These are phyloP conservation scores for Trichoderma gamsii DNA, from an alignment of 495 filamentous ascomycete species.

Conservation along the genomic window DNA sequence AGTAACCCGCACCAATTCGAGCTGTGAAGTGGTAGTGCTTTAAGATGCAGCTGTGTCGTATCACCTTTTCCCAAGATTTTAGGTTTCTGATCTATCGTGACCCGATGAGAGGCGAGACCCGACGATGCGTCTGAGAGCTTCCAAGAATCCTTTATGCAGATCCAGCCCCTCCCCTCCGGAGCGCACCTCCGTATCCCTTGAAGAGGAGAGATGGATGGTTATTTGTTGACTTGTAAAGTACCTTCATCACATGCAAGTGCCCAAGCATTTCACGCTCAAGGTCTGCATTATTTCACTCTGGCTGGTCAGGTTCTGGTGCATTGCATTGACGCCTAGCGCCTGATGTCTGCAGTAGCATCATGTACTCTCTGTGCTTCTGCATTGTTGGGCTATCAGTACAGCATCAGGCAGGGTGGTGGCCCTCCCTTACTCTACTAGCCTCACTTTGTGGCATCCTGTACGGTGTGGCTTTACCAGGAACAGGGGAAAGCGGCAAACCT, in stretches of 20 bases:
- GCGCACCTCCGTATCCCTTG: neutral
- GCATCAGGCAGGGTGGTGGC: neutral
- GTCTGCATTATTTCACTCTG: neutral
- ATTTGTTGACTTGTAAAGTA: neutral
- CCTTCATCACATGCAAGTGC: neutral
- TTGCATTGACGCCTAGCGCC: neutral
- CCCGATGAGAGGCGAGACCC: neutral
- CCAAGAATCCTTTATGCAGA: neutral
- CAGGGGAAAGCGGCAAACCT: too few species aligned
- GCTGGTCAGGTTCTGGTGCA: conserved; percentile 5
- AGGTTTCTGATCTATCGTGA: neutral
- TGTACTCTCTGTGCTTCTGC: neutral
- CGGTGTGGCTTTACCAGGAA: too few species aligned
- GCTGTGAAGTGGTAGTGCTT: too few species aligned
- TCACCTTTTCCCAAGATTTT: neutral
- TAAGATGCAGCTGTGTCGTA: too few species aligned
- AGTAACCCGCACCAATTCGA: too few species aligned
- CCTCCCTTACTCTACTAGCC: too few species aligned
- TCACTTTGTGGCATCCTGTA: too few species aligned
- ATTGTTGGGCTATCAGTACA: conserved; percentile 2
- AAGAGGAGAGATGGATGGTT: neutral
- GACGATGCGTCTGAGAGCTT: too few species aligned
- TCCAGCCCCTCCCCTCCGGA: neutral
- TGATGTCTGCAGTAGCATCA: conserved; percentile 2
- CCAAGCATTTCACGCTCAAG: neutral